phyloP scores from a whole-genome alignment of 148 eudicot genomes.

The Linanthus parryae region DNA sequence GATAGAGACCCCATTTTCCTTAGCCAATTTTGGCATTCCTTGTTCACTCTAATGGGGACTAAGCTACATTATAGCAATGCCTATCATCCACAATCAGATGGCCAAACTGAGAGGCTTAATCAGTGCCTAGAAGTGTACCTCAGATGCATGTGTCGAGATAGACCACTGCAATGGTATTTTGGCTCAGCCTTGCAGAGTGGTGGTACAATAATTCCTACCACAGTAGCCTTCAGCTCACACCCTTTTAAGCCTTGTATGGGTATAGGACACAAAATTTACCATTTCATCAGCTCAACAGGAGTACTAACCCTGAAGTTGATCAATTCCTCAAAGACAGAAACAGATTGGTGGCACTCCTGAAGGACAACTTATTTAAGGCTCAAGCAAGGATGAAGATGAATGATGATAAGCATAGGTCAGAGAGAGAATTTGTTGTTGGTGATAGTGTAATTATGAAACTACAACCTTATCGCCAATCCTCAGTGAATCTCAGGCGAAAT shows the following conservation, averaged over 20 bases:
- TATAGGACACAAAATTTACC: not conserved
- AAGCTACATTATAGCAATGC: not conserved
- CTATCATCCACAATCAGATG: slow-evolving; percentile 6
- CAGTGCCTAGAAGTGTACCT: not conserved
- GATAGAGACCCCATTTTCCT: slow-evolving; percentile 2
- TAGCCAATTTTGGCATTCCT: not conserved
- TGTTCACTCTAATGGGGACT: not conserved
- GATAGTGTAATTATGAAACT: not conserved
- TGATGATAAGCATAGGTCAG: not conserved
- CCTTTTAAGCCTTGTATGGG: slow-evolving; percentile 5
- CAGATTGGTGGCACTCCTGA: not conserved
- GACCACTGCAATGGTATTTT: not conserved
- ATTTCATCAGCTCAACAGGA: not conserved
- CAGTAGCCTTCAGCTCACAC: not conserved
- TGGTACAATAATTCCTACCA: slow-evolving; percentile 3
- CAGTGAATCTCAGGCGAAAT: not conserved
- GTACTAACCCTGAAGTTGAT: not conserved
- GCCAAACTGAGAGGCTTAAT: slow-evolving; percentile 8
- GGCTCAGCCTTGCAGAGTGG: not conserved
- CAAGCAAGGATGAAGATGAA: not conserved
- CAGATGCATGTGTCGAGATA: not conserved
- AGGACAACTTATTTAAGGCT: not conserved
- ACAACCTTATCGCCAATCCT: not conserved
- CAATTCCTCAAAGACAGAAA: not conserved
- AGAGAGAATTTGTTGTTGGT: not conserved